Percentiles rank a stretch among this genome's conserved stretches.
Conservation (phyloP, 345 rosid genomes). For the Odontarrhena argentea region DNA sequence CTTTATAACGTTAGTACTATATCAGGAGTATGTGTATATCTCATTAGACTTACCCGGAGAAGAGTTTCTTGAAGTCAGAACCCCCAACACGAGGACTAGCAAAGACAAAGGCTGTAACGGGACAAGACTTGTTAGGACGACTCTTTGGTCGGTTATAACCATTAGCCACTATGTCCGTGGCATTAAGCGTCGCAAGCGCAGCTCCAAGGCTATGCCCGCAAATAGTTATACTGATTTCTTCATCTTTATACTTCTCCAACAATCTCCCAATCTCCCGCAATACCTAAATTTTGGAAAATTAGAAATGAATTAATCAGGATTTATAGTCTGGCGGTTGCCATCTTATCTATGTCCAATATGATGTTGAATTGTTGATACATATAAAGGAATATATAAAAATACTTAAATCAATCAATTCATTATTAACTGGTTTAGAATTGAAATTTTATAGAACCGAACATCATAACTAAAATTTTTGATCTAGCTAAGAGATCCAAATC, state of each 20-base stretch:
- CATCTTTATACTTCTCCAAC: slow-evolving; percentile 55
- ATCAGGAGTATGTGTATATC: background rate
- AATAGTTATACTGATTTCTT: slow-evolving; percentile 68
- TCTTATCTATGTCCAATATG: too few species aligned
- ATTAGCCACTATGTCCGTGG: slow-evolving; percentile 63
- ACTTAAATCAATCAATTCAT: too few species aligned
- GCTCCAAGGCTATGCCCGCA: slow-evolving; percentile 76
- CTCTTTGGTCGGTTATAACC: slow-evolving; percentile 50
- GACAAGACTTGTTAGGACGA: slow-evolving; percentile 39
- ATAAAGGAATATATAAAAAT: too few species aligned
- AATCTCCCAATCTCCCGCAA: slow-evolving; percentile 54
- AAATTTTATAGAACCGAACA: too few species aligned
- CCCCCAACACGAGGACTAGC: slow-evolving; percentile 77
- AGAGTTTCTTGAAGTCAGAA: slow-evolving; percentile 47
- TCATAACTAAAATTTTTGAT: too few species aligned
- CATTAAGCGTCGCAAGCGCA: slow-evolving; percentile 59
- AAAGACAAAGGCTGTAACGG: slow-evolving; percentile 59
- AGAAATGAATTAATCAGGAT: too few species aligned
- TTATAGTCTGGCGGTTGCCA: too few species aligned
- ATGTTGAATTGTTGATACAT: too few species aligned
- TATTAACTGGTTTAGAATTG: too few species aligned
- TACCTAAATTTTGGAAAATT: slow-evolving; percentile 11
- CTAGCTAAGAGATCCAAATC: too few species aligned
- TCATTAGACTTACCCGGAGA: slow-evolving; percentile 37
- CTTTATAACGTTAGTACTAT: background rate